Conservation (phyloP, 2,329 filamentous ascomycete genomes). For the Alternaria infectoria region DNA sequence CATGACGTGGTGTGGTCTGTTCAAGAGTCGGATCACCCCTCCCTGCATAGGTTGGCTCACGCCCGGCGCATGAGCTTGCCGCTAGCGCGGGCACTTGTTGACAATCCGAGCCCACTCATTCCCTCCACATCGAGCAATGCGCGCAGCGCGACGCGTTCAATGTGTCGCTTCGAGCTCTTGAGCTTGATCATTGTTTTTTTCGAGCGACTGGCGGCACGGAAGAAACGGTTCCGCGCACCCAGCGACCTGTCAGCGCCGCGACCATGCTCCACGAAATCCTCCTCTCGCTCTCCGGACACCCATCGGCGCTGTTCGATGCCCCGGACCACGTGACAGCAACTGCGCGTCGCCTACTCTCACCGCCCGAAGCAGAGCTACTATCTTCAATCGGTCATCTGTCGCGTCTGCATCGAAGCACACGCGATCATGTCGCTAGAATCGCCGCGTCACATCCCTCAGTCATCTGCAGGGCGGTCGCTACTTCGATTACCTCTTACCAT, state of each 20-base stretch:
- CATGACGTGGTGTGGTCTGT: background rate
- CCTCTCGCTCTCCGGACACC: conserved; percentile 92
- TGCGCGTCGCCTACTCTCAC: conserved; percentile 64
- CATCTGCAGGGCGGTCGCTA: conserved; percentile 86
- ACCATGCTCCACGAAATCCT: conserved; percentile 98
- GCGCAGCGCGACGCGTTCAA: conserved; percentile 28
- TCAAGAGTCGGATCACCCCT: background rate
- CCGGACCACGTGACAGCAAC: conserved; percentile 46
- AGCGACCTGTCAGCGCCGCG: conserved; percentile 19
- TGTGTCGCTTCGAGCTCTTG: conserved; percentile 49
- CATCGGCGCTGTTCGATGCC: conserved; percentile 79
- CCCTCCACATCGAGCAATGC: conserved; percentile 17
- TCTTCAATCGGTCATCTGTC: conserved; percentile 78
- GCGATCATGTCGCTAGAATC: conserved; percentile 70
- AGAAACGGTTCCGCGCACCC: conserved; percentile 14
- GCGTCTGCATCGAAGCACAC: conserved; percentile 75
- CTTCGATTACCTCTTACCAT: conserved; percentile 75
- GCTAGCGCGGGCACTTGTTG: conserved; percentile 16
- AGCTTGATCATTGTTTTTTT: conserved; percentile 40
- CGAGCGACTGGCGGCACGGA: conserved; percentile 29
- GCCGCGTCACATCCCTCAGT: conserved; percentile 75
- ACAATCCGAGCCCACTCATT: conserved; percentile 17
- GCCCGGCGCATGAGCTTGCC: background rate
- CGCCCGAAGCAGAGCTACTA: conserved; percentile 83
- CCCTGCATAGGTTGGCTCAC: background rate